Conservation (phyloP, 2,329 filamentous ascomycete genomes). For the Rutstroemia sydowiana region DNA sequence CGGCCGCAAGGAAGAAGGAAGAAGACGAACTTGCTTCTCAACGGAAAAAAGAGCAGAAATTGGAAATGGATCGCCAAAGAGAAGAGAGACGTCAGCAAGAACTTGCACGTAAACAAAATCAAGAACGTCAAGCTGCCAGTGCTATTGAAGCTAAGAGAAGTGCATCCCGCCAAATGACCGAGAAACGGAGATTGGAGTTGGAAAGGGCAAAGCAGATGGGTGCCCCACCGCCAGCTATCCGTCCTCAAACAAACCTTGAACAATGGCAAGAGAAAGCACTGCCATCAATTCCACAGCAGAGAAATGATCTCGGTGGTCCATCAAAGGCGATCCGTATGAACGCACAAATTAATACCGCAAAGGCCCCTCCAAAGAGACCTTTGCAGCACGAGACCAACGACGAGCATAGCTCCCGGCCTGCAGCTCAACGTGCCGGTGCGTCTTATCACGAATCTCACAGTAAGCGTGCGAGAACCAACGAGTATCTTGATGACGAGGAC, state of each 20-base stretch:
- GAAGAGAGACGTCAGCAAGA: constrained; percentile 58
- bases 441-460: constrained; percentile 54
- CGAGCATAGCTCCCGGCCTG: constrained; percentile 37
- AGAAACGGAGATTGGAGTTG: constrained; percentile 42
- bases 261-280: constrained; percentile 26
- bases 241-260: constrained; percentile 42
- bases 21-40: constrained; percentile 75
- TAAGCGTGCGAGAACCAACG: constrained; percentile 74
- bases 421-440: constrained; percentile 48
- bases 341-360: constrained; percentile 52
- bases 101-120: constrained; percentile 51
- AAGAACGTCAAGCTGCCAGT: constrained; percentile 39
- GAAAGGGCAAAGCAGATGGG: constrained; percentile 59
- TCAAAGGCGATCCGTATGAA: constrained; percentile 46
- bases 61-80: constrained; percentile 71
- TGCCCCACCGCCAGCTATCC: constrained; percentile 52
- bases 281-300: constrained; percentile 24
- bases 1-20: constrained; percentile 76
- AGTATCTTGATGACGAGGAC: constrained; percentile 59
- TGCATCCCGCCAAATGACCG: constrained; percentile 50
- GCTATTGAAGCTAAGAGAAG: constrained; percentile 58
- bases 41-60: constrained; percentile 73
- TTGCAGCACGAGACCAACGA: constrained; percentile 58
- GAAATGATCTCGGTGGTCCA: constrained; percentile 19
- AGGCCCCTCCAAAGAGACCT: constrained; percentile 67